Evolutionary conservation across 306 rosid species (phyloP).

Genomic region (Quercus alba): DNA sequence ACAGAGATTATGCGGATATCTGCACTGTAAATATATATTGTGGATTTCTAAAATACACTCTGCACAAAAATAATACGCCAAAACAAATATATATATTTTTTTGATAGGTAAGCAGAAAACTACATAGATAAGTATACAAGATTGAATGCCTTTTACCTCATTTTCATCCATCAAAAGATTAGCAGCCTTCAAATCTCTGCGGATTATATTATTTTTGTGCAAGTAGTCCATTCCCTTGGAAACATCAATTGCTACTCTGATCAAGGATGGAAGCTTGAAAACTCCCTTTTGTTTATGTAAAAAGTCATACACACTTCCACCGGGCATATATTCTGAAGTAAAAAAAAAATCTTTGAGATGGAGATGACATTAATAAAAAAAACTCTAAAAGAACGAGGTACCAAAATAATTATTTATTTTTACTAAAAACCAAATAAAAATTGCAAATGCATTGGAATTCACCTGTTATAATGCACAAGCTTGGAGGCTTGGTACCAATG

Average conservation of each 20-base stretch:
- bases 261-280: slow-evolving; percentile 87
- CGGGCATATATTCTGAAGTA: slow-evolving; percentile 80
- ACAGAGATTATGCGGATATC: not conserved
- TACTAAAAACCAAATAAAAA: not conserved
- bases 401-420: slow-evolving; percentile 2
- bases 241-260: slow-evolving; percentile 88
- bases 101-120: not conserved
- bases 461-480: slow-evolving; percentile 93
- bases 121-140: not conserved
- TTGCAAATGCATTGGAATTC: slow-evolving; percentile 17
- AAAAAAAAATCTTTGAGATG: not conserved
- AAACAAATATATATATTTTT: not conserved
- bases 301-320: slow-evolving; percentile 91
- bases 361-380: not conserved
- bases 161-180: slow-evolving; percentile 99
- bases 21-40: not conserved
- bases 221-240: slow-evolving; percentile 97
- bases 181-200: slow-evolving; percentile 98
- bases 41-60: not conserved
- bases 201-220: slow-evolving; percentile 97
- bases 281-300: slow-evolving; percentile 89
- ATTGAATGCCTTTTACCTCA: slow-evolving; percentile 50
- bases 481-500: slow-evolving; percentile 87
- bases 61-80: not conserved
- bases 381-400: not conserved